Conservation (phyloP, 768 basidiomycete species). For the Kwoniella newhampshirensis region DNA sequence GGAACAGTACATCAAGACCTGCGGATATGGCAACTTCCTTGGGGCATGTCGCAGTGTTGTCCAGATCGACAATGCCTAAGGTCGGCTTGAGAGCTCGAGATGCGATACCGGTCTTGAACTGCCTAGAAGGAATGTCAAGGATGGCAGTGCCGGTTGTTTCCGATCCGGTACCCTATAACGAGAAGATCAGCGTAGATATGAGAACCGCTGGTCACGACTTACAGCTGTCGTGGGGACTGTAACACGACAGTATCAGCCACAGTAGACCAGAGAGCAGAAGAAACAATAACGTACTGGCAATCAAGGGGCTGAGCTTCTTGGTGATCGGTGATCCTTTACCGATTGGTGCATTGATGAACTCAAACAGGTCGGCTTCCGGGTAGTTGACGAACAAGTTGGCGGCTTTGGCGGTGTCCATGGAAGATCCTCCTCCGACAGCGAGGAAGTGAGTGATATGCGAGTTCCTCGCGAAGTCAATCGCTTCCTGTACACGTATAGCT, state of each 20-base stretch:
- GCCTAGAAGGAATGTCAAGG: constrained; percentile 75
- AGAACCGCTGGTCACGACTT: background rate
- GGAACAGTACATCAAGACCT: constrained; percentile 94
- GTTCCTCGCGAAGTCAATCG: constrained; percentile 80
- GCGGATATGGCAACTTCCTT: constrained; percentile 88
- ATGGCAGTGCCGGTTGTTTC: constrained; percentile 96
- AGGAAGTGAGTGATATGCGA: constrained; percentile 88
- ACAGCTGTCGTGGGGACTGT: constrained; percentile 72
- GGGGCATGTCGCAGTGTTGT: constrained; percentile 88
- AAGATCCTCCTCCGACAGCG: constrained; percentile 56
- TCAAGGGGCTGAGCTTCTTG: constrained; percentile 73
- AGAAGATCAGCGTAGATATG: constrained; percentile 12
- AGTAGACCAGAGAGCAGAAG: background rate
- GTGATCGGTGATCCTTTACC: constrained; percentile 86
- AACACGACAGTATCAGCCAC: constrained; percentile 1
- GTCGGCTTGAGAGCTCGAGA: constrained; percentile 86
- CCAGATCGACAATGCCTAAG: constrained; percentile 79
- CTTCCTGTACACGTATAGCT: constrained; percentile 57
- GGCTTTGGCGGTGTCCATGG: constrained; percentile 93
- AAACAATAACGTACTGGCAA: constrained; percentile 61
- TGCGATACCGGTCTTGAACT: constrained; percentile 96
- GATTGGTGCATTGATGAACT: constrained; percentile 94
- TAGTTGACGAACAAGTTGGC: constrained; percentile 86
- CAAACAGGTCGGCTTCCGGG: constrained; percentile 86
- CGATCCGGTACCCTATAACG: constrained; percentile 56